Conservation (phyloP, 2,329 filamentous ascomycete genomes). For the Hymenoscyphus infarciens region DNA sequence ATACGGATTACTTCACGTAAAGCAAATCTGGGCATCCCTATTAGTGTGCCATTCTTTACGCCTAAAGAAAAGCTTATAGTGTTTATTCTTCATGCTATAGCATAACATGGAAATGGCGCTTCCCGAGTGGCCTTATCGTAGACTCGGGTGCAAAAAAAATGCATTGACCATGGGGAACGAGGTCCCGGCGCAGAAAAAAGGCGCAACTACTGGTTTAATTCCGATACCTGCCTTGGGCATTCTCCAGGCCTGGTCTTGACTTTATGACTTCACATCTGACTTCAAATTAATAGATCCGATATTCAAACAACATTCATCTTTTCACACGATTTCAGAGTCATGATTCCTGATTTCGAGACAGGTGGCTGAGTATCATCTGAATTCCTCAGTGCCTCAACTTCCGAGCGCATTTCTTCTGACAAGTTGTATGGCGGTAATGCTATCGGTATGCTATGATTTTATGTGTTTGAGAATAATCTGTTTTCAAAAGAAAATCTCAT, state of each 20-base stretch:
- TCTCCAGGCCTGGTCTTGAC: neutral
- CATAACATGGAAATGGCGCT: no score
- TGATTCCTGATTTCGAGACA: neutral
- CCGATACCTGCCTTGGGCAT: no score
- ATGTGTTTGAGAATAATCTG: neutral
- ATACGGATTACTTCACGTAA: no score
- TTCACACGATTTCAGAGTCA: neutral
- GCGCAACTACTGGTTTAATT: neutral
- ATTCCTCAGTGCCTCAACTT: neutral
- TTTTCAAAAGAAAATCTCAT: neutral
- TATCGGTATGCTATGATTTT: neutral
- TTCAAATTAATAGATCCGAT: neutral
- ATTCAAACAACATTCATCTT: neutral
- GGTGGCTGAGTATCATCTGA: neutral
- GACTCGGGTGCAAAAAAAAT: neutral
- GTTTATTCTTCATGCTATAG: no score
- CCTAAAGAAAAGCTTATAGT: no score
- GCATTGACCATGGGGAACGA: neutral
- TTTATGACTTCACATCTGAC: neutral
- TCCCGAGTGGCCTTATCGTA: no score
- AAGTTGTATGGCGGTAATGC: neutral
- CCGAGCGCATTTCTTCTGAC: neutral
- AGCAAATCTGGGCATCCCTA: no score
- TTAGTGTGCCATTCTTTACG: no score
- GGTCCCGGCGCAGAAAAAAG: neutral